Evolutionary conservation across 257 asterid species (phyloP), one percentile per base, ranked within the genome.

Genomic region (Eucommia ulmoides): DNA sequence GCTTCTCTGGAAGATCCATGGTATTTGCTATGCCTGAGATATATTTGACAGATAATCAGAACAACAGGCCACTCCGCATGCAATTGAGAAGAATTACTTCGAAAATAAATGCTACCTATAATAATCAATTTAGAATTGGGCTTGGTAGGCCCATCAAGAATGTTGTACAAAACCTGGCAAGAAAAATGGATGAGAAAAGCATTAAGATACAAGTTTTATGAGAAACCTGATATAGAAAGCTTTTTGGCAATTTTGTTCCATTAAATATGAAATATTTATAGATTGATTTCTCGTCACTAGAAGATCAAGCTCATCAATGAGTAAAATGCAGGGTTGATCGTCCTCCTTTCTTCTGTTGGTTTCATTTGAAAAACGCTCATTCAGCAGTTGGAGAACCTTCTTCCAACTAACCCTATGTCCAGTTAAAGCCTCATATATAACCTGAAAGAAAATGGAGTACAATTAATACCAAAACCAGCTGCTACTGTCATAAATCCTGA

Each of bases 1-100:
- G 62, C 80, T 82, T 89, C 75, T 89, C 98, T 24, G 98, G 98
- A 68, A 89, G 98, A 81, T 89, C 96, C 96, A 89, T 89, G 41
- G 98, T 89, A 71, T 89, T 89, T 76, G 98, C 98, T 66, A 89
- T 89, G 56, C 98, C 98, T 89, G 77, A 51, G 68, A n/a, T n/a
- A n/a, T n/a, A n/a, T n/a, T n/a, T n/a, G n/a, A n/a, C n/a, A n/a
- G n/a, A n/a, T n/a, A n/a, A n/a, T n/a, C n/a, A n/a, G n/a, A n/a
- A n/a, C n/a, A n/a, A n/a, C n/a, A n/a, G n/a, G n/a, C n/a, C n/a
- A n/a, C n/a, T n/a, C n/a, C n/a, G n/a, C n/a, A n/a, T n/a, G n/a
- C n/a, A n/a, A n/a, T n/a, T 56, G 56, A 50, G 21, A 61, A 20
- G 52, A 62, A 46, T 38, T 42, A 41, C 19, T 45, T 53, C 56